phyloP scores from a whole-genome alignment of 768 basidiomycete genomes.

The Termitomyces bulborhizus region DNA sequence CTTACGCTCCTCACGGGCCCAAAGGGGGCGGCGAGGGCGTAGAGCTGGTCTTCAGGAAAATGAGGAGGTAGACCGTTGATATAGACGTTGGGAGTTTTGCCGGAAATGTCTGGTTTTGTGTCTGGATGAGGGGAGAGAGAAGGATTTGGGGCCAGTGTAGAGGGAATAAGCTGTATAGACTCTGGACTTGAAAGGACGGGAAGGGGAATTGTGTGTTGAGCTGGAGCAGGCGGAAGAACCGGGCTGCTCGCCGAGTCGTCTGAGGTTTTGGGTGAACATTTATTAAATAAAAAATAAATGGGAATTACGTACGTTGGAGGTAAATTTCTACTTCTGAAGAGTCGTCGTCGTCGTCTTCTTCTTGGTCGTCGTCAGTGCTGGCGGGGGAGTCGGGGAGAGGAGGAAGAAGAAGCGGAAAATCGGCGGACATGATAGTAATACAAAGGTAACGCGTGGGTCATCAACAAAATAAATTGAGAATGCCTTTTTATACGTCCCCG shows the following conservation, averaged over 20 bases:
- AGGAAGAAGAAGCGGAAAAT: neutral
- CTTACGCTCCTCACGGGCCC: slow-evolving; percentile 72
- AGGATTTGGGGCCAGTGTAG: too few species aligned
- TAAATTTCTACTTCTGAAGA: slow-evolving; percentile 28
- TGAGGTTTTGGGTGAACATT: too few species aligned
- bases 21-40: slow-evolving; percentile 64
- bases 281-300: too few species aligned
- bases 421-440: neutral
- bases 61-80: slow-evolving; percentile 85
- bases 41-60: slow-evolving; percentile 75
- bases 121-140: neutral
- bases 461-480: too few species aligned
- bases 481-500: too few species aligned
- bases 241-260: neutral
- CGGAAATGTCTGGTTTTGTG: slow-evolving; percentile 2
- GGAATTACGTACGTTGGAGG: slow-evolving; percentile 12
- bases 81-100: slow-evolving; percentile 74
- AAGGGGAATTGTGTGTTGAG: slow-evolving; percentile 26
- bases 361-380: neutral
- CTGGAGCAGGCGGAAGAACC: slow-evolving; percentile 22
- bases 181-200: slow-evolving; percentile 19
- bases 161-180: too few species aligned
- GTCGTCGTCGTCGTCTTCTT: slow-evolving; percentile 14
- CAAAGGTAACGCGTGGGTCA: too few species aligned
- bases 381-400: neutral